Conservation (phyloP, 371 early-diverging fungal species). For the Mortierella sp. region DNA sequence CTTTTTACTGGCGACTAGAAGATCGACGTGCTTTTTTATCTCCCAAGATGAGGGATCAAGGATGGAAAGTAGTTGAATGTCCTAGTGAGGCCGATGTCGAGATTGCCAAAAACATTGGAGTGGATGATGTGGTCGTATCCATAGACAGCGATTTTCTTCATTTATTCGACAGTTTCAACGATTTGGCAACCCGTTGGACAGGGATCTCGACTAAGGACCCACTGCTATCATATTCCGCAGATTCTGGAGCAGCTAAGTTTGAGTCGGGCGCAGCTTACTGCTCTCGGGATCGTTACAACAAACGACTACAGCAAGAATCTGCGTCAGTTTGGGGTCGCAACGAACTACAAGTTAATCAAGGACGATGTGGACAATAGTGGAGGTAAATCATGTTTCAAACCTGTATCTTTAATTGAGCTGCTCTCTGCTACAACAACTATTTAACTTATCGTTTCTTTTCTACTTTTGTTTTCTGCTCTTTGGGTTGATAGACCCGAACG, state of each 20-base stretch:
- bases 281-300: neutral
- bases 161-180: neutral
- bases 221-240: neutral
- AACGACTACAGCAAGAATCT: neutral
- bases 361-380: neutral
- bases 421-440: too few species aligned
- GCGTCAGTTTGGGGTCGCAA: neutral
- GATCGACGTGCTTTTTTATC: too few species aligned
- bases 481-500: too few species aligned
- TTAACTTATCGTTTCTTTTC: too few species aligned
- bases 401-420: too few species aligned
- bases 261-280: slow-evolving; percentile 6
- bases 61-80: too few species aligned
- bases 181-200: neutral
- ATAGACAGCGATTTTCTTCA: slow-evolving; percentile 8
- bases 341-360: slow-evolving; percentile 6
- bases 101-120: slow-evolving; percentile 1
- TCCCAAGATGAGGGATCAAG: too few species aligned
- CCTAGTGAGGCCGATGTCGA: slow-evolving; percentile 3
- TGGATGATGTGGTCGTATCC: slow-evolving; percentile 4
- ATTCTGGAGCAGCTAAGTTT: slow-evolving; percentile 2
- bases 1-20: too few species aligned
- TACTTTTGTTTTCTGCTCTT: too few species aligned
- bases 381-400: too few species aligned
- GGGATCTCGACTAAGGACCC: neutral